Evolutionary conservation across 73 alveolate species (phyloP).

Genomic region (Effrenium voratum): DNA sequence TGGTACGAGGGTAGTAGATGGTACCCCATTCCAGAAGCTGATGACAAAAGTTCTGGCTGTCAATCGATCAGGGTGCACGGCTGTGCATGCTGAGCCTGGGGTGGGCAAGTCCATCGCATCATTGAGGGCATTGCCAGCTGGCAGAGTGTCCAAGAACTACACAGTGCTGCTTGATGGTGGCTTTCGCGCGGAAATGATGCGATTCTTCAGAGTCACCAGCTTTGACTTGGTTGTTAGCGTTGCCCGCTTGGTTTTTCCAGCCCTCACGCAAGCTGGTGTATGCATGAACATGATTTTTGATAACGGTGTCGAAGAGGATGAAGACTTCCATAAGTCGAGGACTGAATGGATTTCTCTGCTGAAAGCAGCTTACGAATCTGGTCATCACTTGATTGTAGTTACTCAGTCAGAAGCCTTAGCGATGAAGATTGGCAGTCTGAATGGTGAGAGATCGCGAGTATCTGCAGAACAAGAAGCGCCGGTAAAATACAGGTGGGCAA

Average conservation of each 20-base stretch:
- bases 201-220: slow-evolving; percentile 51
- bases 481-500: slow-evolving; percentile 47
- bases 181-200: slow-evolving; percentile 32
- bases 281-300: slow-evolving; percentile 50
- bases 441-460: slow-evolving; percentile 53
- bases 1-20: slow-evolving; percentile 59
- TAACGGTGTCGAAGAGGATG: slow-evolving; percentile 46
- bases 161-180: slow-evolving; percentile 59
- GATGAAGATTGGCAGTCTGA: slow-evolving; percentile 33
- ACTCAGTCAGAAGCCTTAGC: slow-evolving; percentile 61
- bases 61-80: slow-evolving; percentile 74
- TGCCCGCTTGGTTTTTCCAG: slow-evolving; percentile 53
- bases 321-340: slow-evolving; percentile 18
- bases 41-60: slow-evolving; percentile 62
- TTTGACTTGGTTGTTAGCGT: slow-evolving; percentile 35
- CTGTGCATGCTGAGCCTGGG: slow-evolving; percentile 76
- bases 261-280: slow-evolving; percentile 48
- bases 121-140: slow-evolving; percentile 61
- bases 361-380: slow-evolving; percentile 66
- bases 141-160: slow-evolving; percentile 68
- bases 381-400: slow-evolving; percentile 50
- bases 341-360: slow-evolving; percentile 40
- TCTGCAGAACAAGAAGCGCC: slow-evolving; percentile 46
- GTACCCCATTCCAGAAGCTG: slow-evolving; percentile 51
- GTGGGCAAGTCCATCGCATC: slow-evolving; percentile 78